Evolutionary conservation across 192 early-diverging fungal species (phyloP), one percentile per base, ranked within the genome.

Genomic region (Umbelopsis vinacea): DNA sequence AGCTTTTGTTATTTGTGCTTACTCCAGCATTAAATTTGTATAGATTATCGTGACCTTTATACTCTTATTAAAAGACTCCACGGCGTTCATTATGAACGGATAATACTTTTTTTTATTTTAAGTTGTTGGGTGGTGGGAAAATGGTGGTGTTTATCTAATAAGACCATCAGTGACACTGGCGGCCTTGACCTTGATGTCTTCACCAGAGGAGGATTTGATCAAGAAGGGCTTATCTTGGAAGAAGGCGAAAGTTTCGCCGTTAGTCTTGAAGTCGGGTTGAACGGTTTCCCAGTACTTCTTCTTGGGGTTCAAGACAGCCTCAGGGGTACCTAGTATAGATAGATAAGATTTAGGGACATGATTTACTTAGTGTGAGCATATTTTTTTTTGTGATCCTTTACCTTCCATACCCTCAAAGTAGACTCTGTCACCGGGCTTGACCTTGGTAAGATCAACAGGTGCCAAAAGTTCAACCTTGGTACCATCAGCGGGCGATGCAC

Each of bases 241-340:
- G 71, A 84, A 86, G 35, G 92, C 92, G 57, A 87, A 71, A 69
- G 81, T 77, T 71, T 92, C 88, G 38, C 88, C 86, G 69, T 87
- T 86, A 26, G 92, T 95, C 70, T 89, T 86, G 54, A 93, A 82
- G 19, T 89, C 92, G 29, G 96, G 95, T 87, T 97, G 96, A 54
- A 99, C 93, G 29, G 94, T 93, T 78, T 99, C 97, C 87, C 89
- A 99, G 70, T 96, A 89, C 87, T 99, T 99, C 88, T 95, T 96
- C 88, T 99, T 99, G 72, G 97, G 96, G 80, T 97, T 97, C 70
- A 99, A 89, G 33, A 92, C 86, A 70, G 87, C 90, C 74, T 97
- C 96, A 35, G 97, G 96, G 73, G 84, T 90, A 66, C 84, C 85
- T 73, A 60, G 37, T 37, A 29, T 45, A 52, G 46, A 71, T 69